phyloP scores from a whole-genome alignment of 805 yeast species.

The Wickerhamomyces mucosus region DNA sequence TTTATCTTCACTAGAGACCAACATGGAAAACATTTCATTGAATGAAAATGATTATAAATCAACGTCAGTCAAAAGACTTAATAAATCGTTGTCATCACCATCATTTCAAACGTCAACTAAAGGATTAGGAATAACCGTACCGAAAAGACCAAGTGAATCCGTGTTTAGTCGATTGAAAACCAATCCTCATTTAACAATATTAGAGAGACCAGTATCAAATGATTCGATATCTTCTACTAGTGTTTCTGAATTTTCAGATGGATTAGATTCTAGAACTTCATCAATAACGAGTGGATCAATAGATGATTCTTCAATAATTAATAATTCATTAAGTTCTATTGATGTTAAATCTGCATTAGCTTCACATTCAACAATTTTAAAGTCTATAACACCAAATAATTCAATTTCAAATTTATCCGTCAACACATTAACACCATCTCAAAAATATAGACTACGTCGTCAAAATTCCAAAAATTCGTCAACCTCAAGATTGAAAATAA shows the following conservation, averaged over 20 bases:
- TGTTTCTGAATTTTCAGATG: conserved; percentile 14
- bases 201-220: conserved; percentile 21
- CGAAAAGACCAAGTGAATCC: conserved; percentile 19
- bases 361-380: conserved; percentile 1
- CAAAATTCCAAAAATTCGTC: conserved; percentile 25
- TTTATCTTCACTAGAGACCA: conserved; percentile 7
- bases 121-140: conserved; percentile 13
- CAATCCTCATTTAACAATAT: conserved; percentile 8
- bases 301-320: conserved; percentile 11
- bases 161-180: conserved; percentile 6
- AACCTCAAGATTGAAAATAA: conserved; percentile 23
- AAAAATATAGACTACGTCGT: conserved; percentile 29
- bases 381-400: not conserved
- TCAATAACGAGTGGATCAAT: conserved; percentile 19
- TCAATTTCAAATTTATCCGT: conserved; percentile 9
- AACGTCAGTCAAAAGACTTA: conserved; percentile 3
- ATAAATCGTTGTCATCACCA: conserved; percentile 4
- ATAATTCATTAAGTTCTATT: not conserved
- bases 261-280: conserved; percentile 16
- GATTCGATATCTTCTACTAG: conserved; percentile 17
- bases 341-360: not conserved
- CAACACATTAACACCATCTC: conserved; percentile 30
- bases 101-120: conserved; percentile 3
- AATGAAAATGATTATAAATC: conserved; percentile 7
- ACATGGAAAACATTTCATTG: conserved; percentile 8